A percentile compares a stretch with the other conserved stretches of the same genome.
These are phyloP conservation scores for Fusarium kyushuense DNA, from an alignment of 2,329 filamentous ascomycete species.

Conservation along the genomic window DNA sequence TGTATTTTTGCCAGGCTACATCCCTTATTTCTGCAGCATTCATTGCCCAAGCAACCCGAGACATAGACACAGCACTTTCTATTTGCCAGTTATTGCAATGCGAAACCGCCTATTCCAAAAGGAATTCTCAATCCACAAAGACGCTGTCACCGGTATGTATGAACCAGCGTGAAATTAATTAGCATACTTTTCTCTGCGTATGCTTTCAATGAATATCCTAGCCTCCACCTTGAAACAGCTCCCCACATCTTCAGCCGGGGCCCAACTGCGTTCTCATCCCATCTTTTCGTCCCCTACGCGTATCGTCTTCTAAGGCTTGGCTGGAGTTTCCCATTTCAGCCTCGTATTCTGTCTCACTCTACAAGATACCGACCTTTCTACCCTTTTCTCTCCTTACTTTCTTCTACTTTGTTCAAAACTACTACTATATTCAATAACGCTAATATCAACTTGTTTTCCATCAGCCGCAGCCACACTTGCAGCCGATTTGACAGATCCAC, in stretches of 20 bases:
- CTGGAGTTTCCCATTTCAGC: constrained; percentile 34
- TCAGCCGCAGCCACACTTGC: constrained; percentile 36
- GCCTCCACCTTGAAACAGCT: constrained; percentile 42
- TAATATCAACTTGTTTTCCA: constrained; percentile 38
- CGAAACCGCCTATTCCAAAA: constrained; percentile 52
- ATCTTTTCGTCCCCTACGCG: constrained; percentile 5
- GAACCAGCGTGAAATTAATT: not conserved
- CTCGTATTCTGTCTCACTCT: constrained; percentile 16
- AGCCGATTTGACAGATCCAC: constrained; percentile 43
- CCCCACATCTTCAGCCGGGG: constrained; percentile 42
- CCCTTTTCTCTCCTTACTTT: constrained; percentile 10
- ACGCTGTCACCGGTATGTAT: constrained; percentile 45
- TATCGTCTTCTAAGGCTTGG: constrained; percentile 8
- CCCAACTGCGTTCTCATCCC: constrained; percentile 35
- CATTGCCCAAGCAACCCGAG: constrained; percentile 29
- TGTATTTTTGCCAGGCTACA: not conserved
- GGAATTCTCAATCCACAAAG: constrained; percentile 54
- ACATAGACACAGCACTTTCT: not conserved
- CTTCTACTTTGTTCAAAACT: not conserved
- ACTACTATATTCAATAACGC: constrained; percentile 8
- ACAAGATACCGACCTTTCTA: not conserved
- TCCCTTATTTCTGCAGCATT: constrained; percentile 15
- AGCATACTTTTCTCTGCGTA: constrained; percentile 6
- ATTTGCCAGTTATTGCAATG: constrained; percentile 41
- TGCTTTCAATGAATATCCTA: constrained; percentile 28